Conservation (phyloP, 2,329 filamentous ascomycete species). For the Fusarium coicis region DNA sequence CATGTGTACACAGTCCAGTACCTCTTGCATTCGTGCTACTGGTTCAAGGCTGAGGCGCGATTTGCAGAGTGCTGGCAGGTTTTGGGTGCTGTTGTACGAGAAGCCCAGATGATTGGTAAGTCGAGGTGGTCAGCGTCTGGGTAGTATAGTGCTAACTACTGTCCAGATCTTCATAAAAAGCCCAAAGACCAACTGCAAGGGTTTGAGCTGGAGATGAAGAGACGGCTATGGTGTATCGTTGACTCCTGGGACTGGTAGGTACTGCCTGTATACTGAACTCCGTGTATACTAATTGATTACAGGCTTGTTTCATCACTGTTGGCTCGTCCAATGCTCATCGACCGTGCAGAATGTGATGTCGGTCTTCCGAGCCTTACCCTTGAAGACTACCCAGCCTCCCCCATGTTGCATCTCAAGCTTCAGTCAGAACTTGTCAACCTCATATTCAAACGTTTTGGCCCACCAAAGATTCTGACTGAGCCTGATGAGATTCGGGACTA, state of each 20-base stretch:
- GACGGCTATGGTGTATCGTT: constrained; percentile 18
- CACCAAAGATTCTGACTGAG: background rate
- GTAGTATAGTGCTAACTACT: accelerated
- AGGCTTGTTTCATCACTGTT: constrained; percentile 16
- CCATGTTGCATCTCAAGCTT: constrained; percentile 24
- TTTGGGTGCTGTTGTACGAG: constrained; percentile 9
- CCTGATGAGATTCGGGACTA: constrained; percentile 13
- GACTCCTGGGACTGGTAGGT: constrained; percentile 25
- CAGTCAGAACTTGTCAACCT: constrained; percentile 20
- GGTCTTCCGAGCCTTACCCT: constrained; percentile 10
- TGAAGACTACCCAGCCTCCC: constrained; percentile 19
- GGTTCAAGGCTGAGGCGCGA: constrained; percentile 22
- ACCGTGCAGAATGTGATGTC: constrained; percentile 17
- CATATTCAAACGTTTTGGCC: constrained; percentile 18
- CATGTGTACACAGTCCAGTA: constrained; percentile 22
- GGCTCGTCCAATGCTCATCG: constrained; percentile 23
- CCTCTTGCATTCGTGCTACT: constrained; percentile 17
- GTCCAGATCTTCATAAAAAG: constrained; percentile 15
- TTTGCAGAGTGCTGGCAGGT: constrained; percentile 28
- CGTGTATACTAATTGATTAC: background rate
- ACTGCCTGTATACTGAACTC: accelerated
- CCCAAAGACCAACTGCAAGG: background rate
- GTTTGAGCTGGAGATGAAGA: constrained; percentile 22
- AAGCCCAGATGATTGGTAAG: constrained; percentile 26
- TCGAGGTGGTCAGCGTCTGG: accelerated